Conservation (phyloP, 345 rosid genomes). For the Pugionium cornutum region DNA sequence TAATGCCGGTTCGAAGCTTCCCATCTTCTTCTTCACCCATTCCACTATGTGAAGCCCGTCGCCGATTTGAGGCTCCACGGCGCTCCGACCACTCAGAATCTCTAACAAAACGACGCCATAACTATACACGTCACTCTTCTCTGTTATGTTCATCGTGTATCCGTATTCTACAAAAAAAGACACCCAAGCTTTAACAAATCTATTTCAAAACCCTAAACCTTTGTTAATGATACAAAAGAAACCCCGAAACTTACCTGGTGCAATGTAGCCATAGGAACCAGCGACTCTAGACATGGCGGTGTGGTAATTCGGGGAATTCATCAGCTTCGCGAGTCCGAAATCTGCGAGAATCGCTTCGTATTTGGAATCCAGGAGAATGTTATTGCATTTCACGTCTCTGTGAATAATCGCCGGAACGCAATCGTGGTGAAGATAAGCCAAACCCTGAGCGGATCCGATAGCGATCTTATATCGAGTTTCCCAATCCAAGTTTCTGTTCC, state of each 20-base stretch:
- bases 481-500: slow-evolving; percentile 78
- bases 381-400: slow-evolving; percentile 90
- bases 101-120: slow-evolving; percentile 91
- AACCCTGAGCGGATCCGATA: slow-evolving; percentile 86
- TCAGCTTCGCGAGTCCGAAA: slow-evolving; percentile 86
- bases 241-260: slow-evolving; percentile 65
- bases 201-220: not conserved
- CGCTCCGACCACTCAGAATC: slow-evolving; percentile 83
- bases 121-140: slow-evolving; percentile 93
- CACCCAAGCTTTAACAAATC: not conserved
- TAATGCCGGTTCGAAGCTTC: slow-evolving; percentile 83
- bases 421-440: slow-evolving; percentile 92
- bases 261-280: slow-evolving; percentile 92
- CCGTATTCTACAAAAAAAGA: slow-evolving; percentile 75
- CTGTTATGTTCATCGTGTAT: slow-evolving; percentile 90
- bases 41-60: slow-evolving; percentile 90
- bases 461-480: slow-evolving; percentile 90
- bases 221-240: not conserved
- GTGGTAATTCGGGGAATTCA: slow-evolving; percentile 74
- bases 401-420: slow-evolving; percentile 88
- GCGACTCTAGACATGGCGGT: slow-evolving; percentile 85
- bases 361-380: slow-evolving; percentile 83
- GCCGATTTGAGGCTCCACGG: slow-evolving; percentile 63
- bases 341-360: slow-evolving; percentile 83
- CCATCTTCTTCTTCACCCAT: slow-evolving; percentile 97